Base-by-base conservation (phyloP, 2,329 filamentous ascomycete genomes). In the Hypoxylon sp. region DNA sequence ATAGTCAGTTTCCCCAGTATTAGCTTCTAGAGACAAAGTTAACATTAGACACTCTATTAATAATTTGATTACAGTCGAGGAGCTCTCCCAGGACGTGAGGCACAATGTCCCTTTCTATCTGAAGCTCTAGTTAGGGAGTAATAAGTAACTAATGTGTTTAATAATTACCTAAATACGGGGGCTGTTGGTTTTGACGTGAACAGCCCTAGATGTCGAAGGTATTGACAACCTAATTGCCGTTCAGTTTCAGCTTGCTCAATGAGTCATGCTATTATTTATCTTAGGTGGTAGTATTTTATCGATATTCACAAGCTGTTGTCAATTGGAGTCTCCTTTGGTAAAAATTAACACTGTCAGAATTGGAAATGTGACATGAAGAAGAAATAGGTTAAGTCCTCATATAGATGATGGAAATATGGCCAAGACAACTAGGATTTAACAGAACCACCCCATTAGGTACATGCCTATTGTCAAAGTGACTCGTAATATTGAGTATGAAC, bases 11-110 rank as follows among this genome's bases (percentile, higher is more conserved):
- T 46, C 57, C 9, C 29, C 31, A 10, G 9, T 31, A 24, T 14
- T 19, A 17, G 29, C n/a, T 61, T 31, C 46, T 22, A 44, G 10
- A 31, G 26, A 44, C 4, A 19, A 37, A 26, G 11, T 22, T 29
- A 50, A 48, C 8, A 9, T 59, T 24, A n/a, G 17, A 44, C 19
- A n/a, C 33, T 24, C 42, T 13, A 26, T 17, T 8, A 6, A 44
- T 14, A 11, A 17, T 68, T 67, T 39, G 65, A 19, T 6, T 24
- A 29, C 31, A 24, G 8, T 29, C 1, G 22, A 57, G 5, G 11
- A 14, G 11, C 26, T 24, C 39, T n/a, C 5, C 11, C 4, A 35
- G 31, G 5, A 11, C n/a, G 22, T 19, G 19, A 17, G n/a, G 10
- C n/a, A 5, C 3, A 26, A 52, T 35, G 5, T 5, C 0, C 29